Base-by-base conservation (phyloP, 768 basidiomycete genomes). In the Auricularia sp. region DNA sequence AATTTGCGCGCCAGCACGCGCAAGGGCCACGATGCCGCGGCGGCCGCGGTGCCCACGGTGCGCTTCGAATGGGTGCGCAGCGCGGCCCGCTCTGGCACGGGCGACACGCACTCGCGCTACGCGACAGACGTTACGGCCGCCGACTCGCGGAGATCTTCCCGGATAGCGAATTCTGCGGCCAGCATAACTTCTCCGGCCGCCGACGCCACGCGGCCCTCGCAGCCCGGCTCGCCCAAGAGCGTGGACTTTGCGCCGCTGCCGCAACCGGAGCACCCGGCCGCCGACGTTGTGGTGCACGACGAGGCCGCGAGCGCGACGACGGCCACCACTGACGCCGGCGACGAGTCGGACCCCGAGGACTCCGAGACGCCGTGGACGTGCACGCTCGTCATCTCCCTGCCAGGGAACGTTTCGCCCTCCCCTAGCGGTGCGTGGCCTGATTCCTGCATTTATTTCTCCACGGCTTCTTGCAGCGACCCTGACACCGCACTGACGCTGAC, bases 341-440 rank as follows among this genome's bases (percentile, higher is more conserved):
- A 89, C 16, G 93, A 94, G 56, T 93, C 90, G 66, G 96, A 98
- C 68, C 91, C 94, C 0, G 95, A 98, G 72, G 96, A 98, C 71
- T 92, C 91, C 54, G 95, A 98, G 75, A 94, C 93, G 29, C 94
- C 96, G 0, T 98, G 94, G 94, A 86, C 88, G 58, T 98, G 95
- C 71, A 85, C 85, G n/a, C 79, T 94, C 68, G 84, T 86, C 66
- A 78, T 89, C 39, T 59, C 56, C 29, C 1, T 34, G 2, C 56
- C 56, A 29, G 56, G 56, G 4, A 35, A 59, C 56, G 56, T 59
- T 4, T 59, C 56, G 56, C 56, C 56, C 14, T 24, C 56, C 34
- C 56, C 56, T 4, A 59, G 56, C 29, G 56, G 56, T 59, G 29
- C 56, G 56, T 35, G 21, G 18, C 6, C 47, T 45, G 11, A 18